Percentiles rank a stretch among this genome's conserved stretches.
Evolutionary conservation across 2,329 filamentous ascomycete species (phyloP).

Genomic region (Scortechinia acanthostroma): DNA sequence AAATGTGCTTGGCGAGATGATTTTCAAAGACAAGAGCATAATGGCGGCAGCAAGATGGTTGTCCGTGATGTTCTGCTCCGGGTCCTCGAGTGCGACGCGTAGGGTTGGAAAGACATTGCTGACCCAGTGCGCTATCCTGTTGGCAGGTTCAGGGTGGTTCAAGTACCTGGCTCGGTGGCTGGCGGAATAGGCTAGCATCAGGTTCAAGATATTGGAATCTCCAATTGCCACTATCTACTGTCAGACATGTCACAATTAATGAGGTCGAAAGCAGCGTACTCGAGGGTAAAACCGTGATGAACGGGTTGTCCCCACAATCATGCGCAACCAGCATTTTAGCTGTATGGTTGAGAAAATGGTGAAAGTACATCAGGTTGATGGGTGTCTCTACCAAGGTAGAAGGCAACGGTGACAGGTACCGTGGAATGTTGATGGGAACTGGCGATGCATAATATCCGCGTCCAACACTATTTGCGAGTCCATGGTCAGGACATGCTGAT

Average conservation of each 20-base stretch:
- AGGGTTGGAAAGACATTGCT: conserved; percentile 71
- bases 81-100: conserved; percentile 55
- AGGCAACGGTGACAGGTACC: conserved; percentile 46
- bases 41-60: conserved; percentile 74
- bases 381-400: conserved; percentile 57
- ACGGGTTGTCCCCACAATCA: conserved; percentile 52
- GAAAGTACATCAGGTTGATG: conserved; percentile 64
- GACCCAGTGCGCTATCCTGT: conserved; percentile 75
- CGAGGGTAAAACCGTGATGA: conserved; percentile 51
- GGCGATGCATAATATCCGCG: conserved; percentile 10
- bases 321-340: conserved; percentile 56
- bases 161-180: conserved; percentile 68
- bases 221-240: conserved; percentile 55
- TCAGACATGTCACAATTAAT: conserved; percentile 38
- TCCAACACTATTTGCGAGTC: conserved; percentile 2
- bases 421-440: conserved; percentile 35
- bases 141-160: conserved; percentile 65
- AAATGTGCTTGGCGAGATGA: conserved; percentile 75
- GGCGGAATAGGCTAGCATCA: conserved; percentile 71
- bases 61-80: conserved; percentile 58
- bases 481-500: conserved; percentile 7
- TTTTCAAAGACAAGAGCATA: conserved; percentile 77
- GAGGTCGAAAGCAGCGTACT: conserved; percentile 41
- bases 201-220: conserved; percentile 66
- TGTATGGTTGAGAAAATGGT: conserved; percentile 72